Percentiles rank a stretch among this genome's conserved stretches.
Evolutionary conservation across 148 eudicot species (phyloP).

Genomic region (Dianthus caryophyllus): DNA sequence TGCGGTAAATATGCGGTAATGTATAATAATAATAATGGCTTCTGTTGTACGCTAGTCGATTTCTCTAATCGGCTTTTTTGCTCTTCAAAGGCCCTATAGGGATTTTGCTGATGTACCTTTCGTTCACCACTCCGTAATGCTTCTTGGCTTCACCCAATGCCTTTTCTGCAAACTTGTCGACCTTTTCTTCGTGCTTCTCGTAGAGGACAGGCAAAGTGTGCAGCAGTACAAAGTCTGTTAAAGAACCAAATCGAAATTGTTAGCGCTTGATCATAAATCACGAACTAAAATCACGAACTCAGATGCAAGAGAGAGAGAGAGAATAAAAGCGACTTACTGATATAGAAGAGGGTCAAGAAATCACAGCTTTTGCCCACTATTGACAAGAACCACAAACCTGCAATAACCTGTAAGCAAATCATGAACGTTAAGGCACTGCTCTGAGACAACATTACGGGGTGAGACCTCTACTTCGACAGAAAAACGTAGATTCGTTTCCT

Average conservation of each 20-base stretch:
- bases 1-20: conserved; percentile 1
- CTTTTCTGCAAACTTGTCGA: conserved; percentile 54
- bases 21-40: conserved; percentile 5
- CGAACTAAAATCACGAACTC: not conserved
- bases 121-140: conserved; percentile 60
- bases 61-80: conserved; percentile 54
- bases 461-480: too few species aligned
- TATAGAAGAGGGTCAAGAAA: conserved; percentile 71
- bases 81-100: conserved; percentile 49
- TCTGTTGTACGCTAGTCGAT: not conserved
- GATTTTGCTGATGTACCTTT: conserved; percentile 65
- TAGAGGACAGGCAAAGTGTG: conserved; percentile 70
- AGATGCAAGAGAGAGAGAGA: not conserved
- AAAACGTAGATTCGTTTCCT: too few species aligned
- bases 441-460: too few species aligned
- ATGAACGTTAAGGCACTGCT: not conserved
- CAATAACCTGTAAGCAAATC: conserved; percentile 43
- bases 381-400: conserved; percentile 60
- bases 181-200: conserved; percentile 68
- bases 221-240: conserved; percentile 59
- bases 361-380: conserved; percentile 57
- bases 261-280: not conserved
- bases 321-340: conserved; percentile 34
- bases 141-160: conserved; percentile 60
- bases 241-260: not conserved